A percentile compares a stretch with the other conserved stretches of the same genome.
These are phyloP conservation scores for Phytophthora idaei DNA, from an alignment of 352 stramenopile species.

Conservation along the genomic window DNA sequence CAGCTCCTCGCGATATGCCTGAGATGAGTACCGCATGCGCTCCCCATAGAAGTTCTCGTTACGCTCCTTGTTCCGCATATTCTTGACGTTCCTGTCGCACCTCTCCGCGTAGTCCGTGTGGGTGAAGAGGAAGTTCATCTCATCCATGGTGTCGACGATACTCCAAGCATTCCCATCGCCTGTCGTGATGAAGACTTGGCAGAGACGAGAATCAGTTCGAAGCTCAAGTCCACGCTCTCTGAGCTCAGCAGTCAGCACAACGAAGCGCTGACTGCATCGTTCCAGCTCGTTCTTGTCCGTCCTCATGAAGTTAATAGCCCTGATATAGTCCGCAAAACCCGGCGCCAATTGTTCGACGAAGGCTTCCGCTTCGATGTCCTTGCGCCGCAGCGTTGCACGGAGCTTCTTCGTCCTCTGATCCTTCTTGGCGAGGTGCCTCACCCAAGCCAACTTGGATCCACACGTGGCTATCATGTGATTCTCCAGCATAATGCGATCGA, in stretches of 20 bases:
- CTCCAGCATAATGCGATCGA: conserved; percentile 11
- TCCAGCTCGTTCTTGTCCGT: neutral
- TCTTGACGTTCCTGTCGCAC: no score
- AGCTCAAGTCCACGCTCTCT: neutral
- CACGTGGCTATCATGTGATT: conserved; percentile 13
- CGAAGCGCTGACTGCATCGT: neutral
- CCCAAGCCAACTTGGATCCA: no score
- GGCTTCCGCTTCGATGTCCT: no score
- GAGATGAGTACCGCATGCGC: no score
- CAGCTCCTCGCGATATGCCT: no score
- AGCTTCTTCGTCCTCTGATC: neutral
- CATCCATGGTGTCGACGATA: no score
- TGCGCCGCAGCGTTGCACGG: neutral
- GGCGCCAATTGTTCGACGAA: no score
- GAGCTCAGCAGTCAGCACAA: neutral
- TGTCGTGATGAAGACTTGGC: neutral
- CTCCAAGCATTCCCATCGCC: neutral
- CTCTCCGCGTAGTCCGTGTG: no score
- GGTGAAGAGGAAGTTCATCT: no score
- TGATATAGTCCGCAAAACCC: conserved; percentile 1
- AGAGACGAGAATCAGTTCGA: neutral
- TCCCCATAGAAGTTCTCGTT: no score
- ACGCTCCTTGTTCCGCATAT: no score
- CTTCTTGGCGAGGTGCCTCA: no score
- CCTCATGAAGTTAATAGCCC: neutral